These are phyloP conservation scores for Candida tibetensis DNA, from an alignment of 805 yeast species.

Conservation along the genomic window DNA sequence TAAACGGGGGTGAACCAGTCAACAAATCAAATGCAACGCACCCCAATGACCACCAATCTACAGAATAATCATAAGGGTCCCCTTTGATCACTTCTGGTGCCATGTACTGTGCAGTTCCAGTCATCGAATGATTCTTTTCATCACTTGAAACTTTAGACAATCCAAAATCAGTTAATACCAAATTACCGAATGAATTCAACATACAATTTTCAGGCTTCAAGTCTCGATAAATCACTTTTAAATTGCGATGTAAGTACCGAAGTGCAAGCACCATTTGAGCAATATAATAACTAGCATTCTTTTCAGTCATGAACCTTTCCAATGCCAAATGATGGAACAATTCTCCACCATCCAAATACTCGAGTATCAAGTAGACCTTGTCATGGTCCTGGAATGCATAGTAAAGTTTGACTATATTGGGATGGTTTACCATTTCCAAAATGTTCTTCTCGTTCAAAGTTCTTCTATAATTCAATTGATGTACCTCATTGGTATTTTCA, in stretches of 20 bases:
- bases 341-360: constrained; percentile 46
- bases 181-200: constrained; percentile 39
- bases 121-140: constrained; percentile 28
- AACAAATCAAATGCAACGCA: constrained; percentile 43
- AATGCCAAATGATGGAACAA: constrained; percentile 40
- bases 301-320: constrained; percentile 25
- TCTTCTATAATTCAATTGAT: constrained; percentile 32
- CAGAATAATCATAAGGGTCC: constrained; percentile 39
- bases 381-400: constrained; percentile 46
- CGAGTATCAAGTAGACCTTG: constrained; percentile 42
- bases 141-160: constrained; percentile 36
- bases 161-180: constrained; percentile 46
- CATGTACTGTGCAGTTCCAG: constrained; percentile 48
- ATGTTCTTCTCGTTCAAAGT: constrained; percentile 43
- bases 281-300: constrained; percentile 39
- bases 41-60: constrained; percentile 50
- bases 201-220: constrained; percentile 47
- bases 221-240: constrained; percentile 43
- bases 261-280: constrained; percentile 43
- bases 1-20: constrained; percentile 45
- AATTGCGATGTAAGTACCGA: constrained; percentile 34
- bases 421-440: constrained; percentile 41
- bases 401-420: constrained; percentile 42
- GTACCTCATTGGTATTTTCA: constrained; percentile 29
- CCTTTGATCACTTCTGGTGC: constrained; percentile 46